A percentile compares a stretch with the other conserved stretches of the same genome.
Conservation (phyloP, 139 green algal species). For the Pseudopediastrum boryanum region DNA sequence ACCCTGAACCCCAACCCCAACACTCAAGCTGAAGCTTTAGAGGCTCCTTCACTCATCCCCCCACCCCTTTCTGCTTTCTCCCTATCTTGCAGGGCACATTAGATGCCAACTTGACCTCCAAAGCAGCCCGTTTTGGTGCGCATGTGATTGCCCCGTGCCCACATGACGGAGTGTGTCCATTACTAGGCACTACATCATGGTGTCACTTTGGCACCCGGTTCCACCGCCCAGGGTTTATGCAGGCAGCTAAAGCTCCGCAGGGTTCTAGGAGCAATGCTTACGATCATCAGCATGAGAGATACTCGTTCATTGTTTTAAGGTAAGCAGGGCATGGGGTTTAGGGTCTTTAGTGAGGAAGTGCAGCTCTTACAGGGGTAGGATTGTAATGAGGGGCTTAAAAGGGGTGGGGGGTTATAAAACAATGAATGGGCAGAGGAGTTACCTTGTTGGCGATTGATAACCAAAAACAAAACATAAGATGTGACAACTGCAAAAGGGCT, state of each 20-base stretch:
- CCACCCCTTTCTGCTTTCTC: no score
- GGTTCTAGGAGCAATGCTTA: neutral
- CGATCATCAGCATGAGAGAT: constrained; percentile 77
- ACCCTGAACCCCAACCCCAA: no score
- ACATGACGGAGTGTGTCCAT: constrained; percentile 80
- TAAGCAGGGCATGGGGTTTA: neutral
- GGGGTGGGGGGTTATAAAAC: neutral
- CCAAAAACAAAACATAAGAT: no score
- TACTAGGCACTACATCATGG: constrained; percentile 61
- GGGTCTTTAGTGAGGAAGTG: neutral
- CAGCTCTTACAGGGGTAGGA: neutral
- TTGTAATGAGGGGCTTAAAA: neutral
- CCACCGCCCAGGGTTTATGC: constrained; percentile 53
- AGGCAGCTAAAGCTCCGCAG: constrained; percentile 40
- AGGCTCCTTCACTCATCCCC: no score
- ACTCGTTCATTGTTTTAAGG: constrained; percentile 82
- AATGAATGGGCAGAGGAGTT: neutral
- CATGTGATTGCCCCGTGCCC: constrained; percentile 85
- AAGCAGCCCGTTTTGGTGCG: constrained; percentile 38
- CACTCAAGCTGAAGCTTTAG: no score
- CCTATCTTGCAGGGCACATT: no score
- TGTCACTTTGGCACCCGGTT: constrained; percentile 84
- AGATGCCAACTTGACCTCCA: constrained; percentile 23
- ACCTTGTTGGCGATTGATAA: neutral
- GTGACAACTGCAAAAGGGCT: no score